Conservation (phyloP, 768 basidiomycete genomes). For the Russula lepida region DNA sequence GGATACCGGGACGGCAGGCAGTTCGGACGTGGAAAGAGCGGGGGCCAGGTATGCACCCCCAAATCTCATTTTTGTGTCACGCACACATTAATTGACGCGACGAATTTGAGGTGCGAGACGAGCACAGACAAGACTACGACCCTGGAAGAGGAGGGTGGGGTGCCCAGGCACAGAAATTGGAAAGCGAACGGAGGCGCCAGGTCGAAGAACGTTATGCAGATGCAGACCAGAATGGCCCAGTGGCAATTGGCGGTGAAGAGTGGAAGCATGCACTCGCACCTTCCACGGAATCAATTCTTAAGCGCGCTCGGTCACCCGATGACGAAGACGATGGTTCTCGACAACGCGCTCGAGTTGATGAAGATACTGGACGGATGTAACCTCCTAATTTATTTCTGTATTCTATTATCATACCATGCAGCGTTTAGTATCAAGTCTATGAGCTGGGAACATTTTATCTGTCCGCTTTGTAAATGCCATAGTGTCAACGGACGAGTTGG, state of each 20-base stretch:
- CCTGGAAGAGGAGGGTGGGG: conserved; percentile 95
- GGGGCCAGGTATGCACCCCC: conserved; percentile 62
- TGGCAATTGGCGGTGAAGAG: conserved; percentile 77
- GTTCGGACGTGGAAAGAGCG: conserved; percentile 95
- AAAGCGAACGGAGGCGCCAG: conserved; percentile 68
- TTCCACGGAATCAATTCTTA: conserved; percentile 37
- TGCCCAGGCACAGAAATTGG: conserved; percentile 68
- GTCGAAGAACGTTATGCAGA: conserved; percentile 85
- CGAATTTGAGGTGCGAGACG: conserved; percentile 61
- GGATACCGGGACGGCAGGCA: conserved; percentile 96
- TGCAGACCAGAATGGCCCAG: conserved; percentile 67
- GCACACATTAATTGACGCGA: background rate
- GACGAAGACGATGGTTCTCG: conserved; percentile 58
- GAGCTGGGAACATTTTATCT: background rate
- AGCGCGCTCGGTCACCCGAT: conserved; percentile 69
- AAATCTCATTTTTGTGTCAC: background rate
- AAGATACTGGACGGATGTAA: conserved; percentile 65
- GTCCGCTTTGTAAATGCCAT: conserved; percentile 8
- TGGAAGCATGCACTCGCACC: conserved; percentile 63
- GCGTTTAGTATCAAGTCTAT: conserved; percentile 14
- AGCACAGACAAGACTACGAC: conserved; percentile 95
- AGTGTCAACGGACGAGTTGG: conserved; percentile 40
- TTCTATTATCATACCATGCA: conserved; percentile 8
- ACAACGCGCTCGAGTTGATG: conserved; percentile 55
- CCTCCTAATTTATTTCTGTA: conserved; percentile 17